A percentile compares a stretch with the other conserved stretches of the same genome.
phyloP scores from a whole-genome alignment of 179 eudicot species.

The Sideroxylon spinosum region DNA sequence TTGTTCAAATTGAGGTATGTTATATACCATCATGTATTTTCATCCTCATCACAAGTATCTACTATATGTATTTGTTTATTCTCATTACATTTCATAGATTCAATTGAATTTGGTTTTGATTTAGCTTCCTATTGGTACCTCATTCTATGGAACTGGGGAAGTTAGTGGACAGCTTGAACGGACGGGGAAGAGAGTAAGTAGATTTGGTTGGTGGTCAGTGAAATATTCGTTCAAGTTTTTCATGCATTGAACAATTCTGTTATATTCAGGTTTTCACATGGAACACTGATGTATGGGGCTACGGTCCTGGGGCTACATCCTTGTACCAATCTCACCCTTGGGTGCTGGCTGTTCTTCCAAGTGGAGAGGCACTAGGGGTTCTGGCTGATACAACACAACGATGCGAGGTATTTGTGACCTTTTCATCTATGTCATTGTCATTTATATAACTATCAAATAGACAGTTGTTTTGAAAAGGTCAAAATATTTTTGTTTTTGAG shows the following conservation, averaged over 20 bases:
- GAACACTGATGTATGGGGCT: constrained; percentile 95
- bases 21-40: background rate
- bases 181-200: constrained; percentile 83
- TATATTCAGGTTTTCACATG: constrained; percentile 69
- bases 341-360: constrained; percentile 83
- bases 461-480: background rate
- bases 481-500: constrained; percentile 17
- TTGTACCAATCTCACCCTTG: constrained; percentile 97
- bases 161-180: constrained; percentile 94
- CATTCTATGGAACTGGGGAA: constrained; percentile 99
- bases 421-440: background rate
- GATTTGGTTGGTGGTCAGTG: constrained; percentile 2
- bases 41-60: background rate
- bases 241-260: constrained; percentile 14
- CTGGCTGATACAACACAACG: constrained; percentile 94
- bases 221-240: background rate
- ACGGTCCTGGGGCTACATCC: constrained; percentile 82
- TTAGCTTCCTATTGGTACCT: constrained; percentile 80
- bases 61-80: background rate
- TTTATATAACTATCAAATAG: background rate
- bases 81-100: background rate
- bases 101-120: background rate
- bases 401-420: constrained; percentile 62
- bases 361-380: constrained; percentile 81
- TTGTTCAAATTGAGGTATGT: constrained; percentile 62